Evolutionary conservation across 2,329 filamentous ascomycete species (phyloP).

Genomic region (Trichoderma koningiopsis): DNA sequence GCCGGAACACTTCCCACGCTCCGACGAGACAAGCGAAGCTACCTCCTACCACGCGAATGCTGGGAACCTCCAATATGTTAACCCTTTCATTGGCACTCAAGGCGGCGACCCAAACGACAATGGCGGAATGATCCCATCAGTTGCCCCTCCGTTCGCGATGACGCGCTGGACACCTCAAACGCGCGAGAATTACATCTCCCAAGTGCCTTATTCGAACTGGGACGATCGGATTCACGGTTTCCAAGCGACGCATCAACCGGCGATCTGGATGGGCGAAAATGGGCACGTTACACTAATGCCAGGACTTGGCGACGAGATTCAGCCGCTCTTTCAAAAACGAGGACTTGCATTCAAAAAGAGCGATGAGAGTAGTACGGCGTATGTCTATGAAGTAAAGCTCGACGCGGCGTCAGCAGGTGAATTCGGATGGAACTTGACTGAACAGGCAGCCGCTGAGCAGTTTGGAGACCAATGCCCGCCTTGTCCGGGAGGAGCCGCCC

Average conservation of each 20-base stretch:
- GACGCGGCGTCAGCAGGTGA: conserved; percentile 40
- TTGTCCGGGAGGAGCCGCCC: conserved; percentile 35
- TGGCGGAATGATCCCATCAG: conserved; percentile 43
- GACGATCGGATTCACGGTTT: conserved; percentile 51
- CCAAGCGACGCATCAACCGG: conserved; percentile 53
- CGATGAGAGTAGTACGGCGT: conserved; percentile 48
- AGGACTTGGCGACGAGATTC: conserved; percentile 38
- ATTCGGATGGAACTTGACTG: conserved; percentile 42
- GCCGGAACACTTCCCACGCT: background rate
- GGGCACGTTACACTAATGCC: conserved; percentile 49
- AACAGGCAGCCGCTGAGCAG: conserved; percentile 36
- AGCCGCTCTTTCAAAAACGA: conserved; percentile 44
- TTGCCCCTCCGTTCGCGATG: conserved; percentile 49
- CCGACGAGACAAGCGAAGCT: background rate
- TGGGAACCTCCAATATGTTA: conserved; percentile 39
- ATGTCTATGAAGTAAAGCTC: conserved; percentile 49
- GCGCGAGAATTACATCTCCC: conserved; percentile 51
- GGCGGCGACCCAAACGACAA: conserved; percentile 39
- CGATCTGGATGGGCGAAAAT: conserved; percentile 56
- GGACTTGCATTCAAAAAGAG: conserved; percentile 46
- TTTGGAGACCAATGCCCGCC: conserved; percentile 44
- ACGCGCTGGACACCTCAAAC: conserved; percentile 54
- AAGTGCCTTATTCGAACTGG: conserved; percentile 49
- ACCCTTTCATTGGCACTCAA: conserved; percentile 40
- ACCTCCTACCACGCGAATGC: conserved; percentile 34